Conservation (phyloP, 306 rosid species). For the Gillenia trifoliata region DNA sequence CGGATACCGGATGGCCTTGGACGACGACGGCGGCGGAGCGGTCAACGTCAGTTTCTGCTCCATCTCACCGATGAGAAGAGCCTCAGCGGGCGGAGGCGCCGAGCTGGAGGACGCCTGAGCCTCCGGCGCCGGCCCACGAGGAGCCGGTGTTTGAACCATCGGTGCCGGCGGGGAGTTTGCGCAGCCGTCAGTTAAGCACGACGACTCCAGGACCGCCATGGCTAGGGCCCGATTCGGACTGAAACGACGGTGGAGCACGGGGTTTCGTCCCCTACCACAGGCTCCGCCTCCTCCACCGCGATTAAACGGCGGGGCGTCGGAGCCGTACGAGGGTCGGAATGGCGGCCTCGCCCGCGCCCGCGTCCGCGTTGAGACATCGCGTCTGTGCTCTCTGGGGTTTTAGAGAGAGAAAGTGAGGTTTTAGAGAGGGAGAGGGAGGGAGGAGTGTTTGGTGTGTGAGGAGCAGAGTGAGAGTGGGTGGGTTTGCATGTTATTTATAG, state of each 20-base stretch:
- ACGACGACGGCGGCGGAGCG: constrained; percentile 32
- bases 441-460: neutral
- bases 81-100: neutral
- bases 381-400: neutral
- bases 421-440: neutral
- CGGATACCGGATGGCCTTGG: constrained; percentile 22
- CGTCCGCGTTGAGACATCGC: constrained; percentile 31
- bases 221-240: neutral
- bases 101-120: neutral
- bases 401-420: too few relatives aligned
- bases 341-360: neutral
- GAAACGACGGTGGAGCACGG: neutral
- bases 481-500: neutral
- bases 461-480: neutral
- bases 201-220: too few relatives aligned
- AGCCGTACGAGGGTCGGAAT: constrained; percentile 6
- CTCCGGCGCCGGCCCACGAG: neutral
- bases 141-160: neutral
- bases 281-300: constrained; percentile 6
- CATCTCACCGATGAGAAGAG: neutral
- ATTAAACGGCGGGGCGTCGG: constrained; percentile 1
- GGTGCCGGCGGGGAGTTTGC: neutral
- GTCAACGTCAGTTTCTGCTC: constrained; percentile 24
- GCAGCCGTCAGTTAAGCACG: neutral
- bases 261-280: constrained; percentile 5